Conservation (phyloP, 768 basidiomycete species). For the Mycena rosella region DNA sequence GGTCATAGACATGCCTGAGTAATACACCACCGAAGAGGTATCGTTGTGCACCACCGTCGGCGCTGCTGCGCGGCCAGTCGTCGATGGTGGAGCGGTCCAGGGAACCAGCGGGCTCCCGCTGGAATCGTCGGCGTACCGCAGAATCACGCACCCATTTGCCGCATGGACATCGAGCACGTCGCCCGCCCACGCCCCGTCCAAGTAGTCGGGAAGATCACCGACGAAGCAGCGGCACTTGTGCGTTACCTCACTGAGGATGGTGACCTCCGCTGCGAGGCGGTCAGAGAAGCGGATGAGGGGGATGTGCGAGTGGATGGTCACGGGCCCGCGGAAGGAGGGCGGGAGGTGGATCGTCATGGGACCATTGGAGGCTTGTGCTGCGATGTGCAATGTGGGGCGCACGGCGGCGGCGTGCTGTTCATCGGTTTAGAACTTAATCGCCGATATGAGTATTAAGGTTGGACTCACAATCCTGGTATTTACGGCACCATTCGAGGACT, state of each 20-base stretch:
- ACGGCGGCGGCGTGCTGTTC: constrained; percentile 19
- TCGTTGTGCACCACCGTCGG: too few species aligned
- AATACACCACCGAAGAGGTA: too few species aligned
- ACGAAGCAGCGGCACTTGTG: constrained; percentile 52
- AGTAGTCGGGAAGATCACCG: constrained; percentile 51
- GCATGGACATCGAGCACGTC: constrained; percentile 55
- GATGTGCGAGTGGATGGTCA: constrained; percentile 48
- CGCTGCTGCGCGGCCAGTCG: too few species aligned
- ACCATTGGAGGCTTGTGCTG: constrained; percentile 46
- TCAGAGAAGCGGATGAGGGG: constrained; percentile 51
- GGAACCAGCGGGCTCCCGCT: too few species aligned
- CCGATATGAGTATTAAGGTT: too few species aligned
- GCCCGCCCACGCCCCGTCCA: constrained; percentile 49
- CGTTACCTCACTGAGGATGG: constrained; percentile 49
- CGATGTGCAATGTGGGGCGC: constrained; percentile 44
- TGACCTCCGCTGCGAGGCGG: constrained; percentile 44
- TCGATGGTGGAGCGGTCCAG: too few species aligned
- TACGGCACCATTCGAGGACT: constrained; percentile 46
- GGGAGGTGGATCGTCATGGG: constrained; percentile 53
- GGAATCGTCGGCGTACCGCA: constrained; percentile 57
- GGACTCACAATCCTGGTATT: constrained; percentile 24
- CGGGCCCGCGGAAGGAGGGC: constrained; percentile 54
- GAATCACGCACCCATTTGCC: constrained; percentile 51
- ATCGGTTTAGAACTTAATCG: too few species aligned
- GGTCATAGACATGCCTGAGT: too few species aligned